Evolutionary conservation across 345 rosid genomes (phyloP), one percentile per base, ranked within the genome.

Genomic region (Isatis tinctoria): DNA sequence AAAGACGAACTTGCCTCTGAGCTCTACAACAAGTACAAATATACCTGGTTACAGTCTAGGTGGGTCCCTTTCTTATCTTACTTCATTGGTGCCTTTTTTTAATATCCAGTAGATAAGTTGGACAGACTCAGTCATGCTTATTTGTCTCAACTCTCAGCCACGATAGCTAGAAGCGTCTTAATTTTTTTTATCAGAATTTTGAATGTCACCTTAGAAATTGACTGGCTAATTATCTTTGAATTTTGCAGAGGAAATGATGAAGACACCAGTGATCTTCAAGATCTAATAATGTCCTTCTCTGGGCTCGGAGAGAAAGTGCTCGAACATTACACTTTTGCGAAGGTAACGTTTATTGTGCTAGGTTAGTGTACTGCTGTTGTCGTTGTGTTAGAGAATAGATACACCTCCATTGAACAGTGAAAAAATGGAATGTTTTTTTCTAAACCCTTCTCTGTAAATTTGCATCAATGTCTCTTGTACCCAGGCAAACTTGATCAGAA

Each of bases 281-380:
- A 89, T 84, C 71, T 94, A 57, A 85, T 84, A 27, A 81, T 83
- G 82, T 91, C 89, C 70, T 91, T 88, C 77, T 71, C 87, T 44
- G 93, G 92, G 33, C 91, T 94, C 49, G 89, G 89, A 82, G 97
- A 91, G 82, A 90, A 88, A 82, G 87, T 94, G 79, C 96, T 94
- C 49, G 96, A 82, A 49, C 96, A 85, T 69, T 94, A 90, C 82
- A 87, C 98, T 59, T 86, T 86, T 83, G 96, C 98, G 10, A 93
- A 93, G 96, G 98, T 93, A 87, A 30, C 16, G 8, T n/a, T 35
- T 32, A 12, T 18, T 39, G 45, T 11, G 14, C n/a, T 35, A 1
- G 13, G 10, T 44, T 44, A 24, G 6, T 51, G 33, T 49, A 33
- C 6, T 10, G 48, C 10, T 37, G 17, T 1, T 59, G 10, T 49